These are phyloP conservation scores for Plectosphaerella sp. DNA, from an alignment of 2,329 filamentous ascomycete species.

Conservation along the genomic window DNA sequence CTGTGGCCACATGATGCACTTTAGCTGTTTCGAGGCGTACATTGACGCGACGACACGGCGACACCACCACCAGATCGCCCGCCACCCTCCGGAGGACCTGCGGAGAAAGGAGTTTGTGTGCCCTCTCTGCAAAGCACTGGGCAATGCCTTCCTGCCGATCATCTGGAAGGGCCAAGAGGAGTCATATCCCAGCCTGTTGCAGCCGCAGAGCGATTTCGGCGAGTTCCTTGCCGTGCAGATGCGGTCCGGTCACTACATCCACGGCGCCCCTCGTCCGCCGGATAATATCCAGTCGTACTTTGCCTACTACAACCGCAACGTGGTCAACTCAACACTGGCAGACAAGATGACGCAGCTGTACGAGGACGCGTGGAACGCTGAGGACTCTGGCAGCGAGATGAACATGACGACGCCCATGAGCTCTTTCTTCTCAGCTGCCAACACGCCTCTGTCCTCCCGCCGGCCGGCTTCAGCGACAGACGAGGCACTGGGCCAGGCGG, in stretches of 20 bases:
- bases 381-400: constrained; percentile 27
- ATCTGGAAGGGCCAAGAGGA: constrained; percentile 93
- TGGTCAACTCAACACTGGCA: constrained; percentile 33
- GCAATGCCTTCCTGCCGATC: constrained; percentile 91
- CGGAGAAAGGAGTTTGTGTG: constrained; percentile 87
- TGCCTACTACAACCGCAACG: constrained; percentile 29
- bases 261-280: constrained; percentile 25
- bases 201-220: constrained; percentile 56
- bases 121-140: constrained; percentile 91
- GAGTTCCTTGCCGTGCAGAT: constrained; percentile 64
- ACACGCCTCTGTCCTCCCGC: constrained; percentile 28
- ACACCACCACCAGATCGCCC: constrained; percentile 87
- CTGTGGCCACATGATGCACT: constrained; percentile 99
- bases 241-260: constrained; percentile 34
- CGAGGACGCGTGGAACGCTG: constrained; percentile 35
- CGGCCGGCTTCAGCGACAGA: constrained; percentile 25
- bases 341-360: constrained; percentile 29
- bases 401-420: constrained; percentile 35
- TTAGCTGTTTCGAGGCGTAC: constrained; percentile 89
- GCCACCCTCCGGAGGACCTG: constrained; percentile 84
- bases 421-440: constrained; percentile 34
- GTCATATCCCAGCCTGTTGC: constrained; percentile 69
- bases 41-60: constrained; percentile 77
- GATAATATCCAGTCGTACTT: constrained; percentile 30
- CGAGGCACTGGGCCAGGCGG: constrained; percentile 32